Evolutionary conservation across 306 rosid species (phyloP).

Genomic region (Cercis canadensis): DNA sequence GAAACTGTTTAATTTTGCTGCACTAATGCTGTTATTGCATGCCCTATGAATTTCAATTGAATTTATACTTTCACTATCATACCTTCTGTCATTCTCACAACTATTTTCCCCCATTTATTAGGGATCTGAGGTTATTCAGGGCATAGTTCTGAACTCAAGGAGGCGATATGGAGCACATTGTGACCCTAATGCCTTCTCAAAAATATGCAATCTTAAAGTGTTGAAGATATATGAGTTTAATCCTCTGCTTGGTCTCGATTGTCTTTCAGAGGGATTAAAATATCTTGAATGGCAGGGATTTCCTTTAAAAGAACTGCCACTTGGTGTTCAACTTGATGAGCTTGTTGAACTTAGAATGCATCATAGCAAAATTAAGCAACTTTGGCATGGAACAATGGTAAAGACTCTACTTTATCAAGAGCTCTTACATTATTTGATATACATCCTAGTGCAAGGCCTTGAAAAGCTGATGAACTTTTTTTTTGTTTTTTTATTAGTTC

Average conservation of each 20-base stretch:
- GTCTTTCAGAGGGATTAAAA: no score
- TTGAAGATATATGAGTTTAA: background rate
- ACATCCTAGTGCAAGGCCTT: no score
- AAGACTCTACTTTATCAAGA: background rate
- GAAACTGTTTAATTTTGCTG: background rate
- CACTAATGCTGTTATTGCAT: background rate
- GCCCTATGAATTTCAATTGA: background rate
- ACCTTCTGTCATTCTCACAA: background rate
- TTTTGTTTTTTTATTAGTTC: background rate
- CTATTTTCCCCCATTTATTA: background rate
- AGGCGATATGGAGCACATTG: background rate
- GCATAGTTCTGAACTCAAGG: background rate
- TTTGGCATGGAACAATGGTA: background rate
- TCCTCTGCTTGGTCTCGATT: no score
- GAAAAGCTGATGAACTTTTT: background rate
- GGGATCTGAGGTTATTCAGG: conserved; percentile 25
- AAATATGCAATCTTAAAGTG: no score
- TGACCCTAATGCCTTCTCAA: no score
- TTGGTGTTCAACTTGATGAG: no score
- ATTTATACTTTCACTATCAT: background rate
- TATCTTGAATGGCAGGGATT: no score
- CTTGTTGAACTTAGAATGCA: no score
- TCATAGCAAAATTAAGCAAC: no score
- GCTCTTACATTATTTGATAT: background rate
- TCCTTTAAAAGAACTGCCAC: no score